A percentile compares a stretch with the other conserved stretches of the same genome.
These are phyloP conservation scores for Botrytis paeoniae DNA, from an alignment of 2,329 filamentous ascomycete species.

Conservation along the genomic window DNA sequence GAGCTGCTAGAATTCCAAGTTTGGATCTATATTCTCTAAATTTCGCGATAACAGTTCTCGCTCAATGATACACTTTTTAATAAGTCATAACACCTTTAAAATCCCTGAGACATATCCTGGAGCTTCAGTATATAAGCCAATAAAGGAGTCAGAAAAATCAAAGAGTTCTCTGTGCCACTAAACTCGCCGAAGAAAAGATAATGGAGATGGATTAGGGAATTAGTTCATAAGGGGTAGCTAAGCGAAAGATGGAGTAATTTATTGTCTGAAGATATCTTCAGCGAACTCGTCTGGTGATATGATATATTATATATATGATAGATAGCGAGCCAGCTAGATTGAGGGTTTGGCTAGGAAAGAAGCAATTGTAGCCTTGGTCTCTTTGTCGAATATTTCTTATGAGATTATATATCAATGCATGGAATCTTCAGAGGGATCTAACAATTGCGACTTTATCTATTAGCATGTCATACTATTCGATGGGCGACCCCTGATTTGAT, in stretches of 20 bases:
- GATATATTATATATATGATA: not conserved
- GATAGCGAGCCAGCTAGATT: not conserved
- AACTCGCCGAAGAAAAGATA: not conserved
- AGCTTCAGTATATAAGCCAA: not conserved
- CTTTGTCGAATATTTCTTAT: not conserved
- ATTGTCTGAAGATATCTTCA: not conserved
- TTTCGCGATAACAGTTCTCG: not conserved
- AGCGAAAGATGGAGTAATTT: not conserved
- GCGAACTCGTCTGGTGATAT: not conserved
- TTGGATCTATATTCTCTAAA: not conserved
- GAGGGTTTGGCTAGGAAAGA: not conserved
- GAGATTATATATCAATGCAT: not conserved
- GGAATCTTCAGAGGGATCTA: not conserved
- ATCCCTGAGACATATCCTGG: not conserved
- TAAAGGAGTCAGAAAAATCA: not conserved
- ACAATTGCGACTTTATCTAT: not conserved
- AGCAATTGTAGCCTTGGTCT: not conserved
- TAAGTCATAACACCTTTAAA: not conserved
- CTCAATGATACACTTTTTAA: too few relatives aligned
- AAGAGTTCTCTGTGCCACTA: not conserved
- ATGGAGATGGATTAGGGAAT: not conserved
- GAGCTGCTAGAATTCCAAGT: not conserved
- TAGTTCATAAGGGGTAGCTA: not conserved
- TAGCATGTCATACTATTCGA: not conserved
- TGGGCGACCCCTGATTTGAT: not conserved